A percentile compares a stretch with the other conserved stretches of the same genome.
Evolutionary conservation across 129 eudicot species (phyloP).

Genomic region (Tagetes erecta): DNA sequence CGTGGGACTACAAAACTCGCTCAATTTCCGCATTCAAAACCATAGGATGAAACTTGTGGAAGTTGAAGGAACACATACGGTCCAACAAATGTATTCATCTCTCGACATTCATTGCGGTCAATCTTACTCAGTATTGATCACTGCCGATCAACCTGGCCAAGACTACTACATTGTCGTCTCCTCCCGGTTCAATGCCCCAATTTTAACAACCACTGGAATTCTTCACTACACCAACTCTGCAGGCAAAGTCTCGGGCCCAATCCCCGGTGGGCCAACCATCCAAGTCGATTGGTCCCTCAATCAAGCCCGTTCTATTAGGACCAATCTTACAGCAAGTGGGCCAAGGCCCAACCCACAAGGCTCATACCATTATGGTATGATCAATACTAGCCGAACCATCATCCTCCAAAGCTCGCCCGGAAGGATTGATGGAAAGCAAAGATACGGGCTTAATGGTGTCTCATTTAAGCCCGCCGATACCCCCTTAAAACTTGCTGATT

Average conservation of each 20-base stretch:
- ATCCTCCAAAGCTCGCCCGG: conserved; percentile 68
- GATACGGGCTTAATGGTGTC: conserved; percentile 83
- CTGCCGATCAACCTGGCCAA: conserved; percentile 66
- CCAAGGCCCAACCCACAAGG: conserved; percentile 99
- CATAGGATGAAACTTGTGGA: conserved; percentile 90
- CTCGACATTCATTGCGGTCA: conserved; percentile 91
- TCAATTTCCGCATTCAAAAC: conserved; percentile 80
- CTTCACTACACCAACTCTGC: conserved; percentile 72
- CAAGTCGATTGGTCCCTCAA: conserved; percentile 91
- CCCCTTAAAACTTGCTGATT: conserved; percentile 86
- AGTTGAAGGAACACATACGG: conserved; percentile 91
- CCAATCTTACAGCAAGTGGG: conserved; percentile 96
- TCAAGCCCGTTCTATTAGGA: conserved; percentile 85
- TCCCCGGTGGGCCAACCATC: conserved; percentile 85
- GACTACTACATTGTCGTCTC: conserved; percentile 79
- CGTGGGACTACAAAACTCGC: conserved; percentile 81
- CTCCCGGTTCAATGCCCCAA: conserved; percentile 56
- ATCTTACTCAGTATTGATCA: conserved; percentile 71
- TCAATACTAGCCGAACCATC: conserved; percentile 70
- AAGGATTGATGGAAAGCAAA: conserved; percentile 68
- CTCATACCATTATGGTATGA: conserved; percentile 91
- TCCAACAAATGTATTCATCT: conserved; percentile 80
- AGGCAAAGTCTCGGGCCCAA: conserved; percentile 62
- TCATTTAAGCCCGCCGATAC: conserved; percentile 74
- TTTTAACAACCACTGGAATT: conserved; percentile 69